Evolutionary conservation across 208 protist species (phyloP), one percentile per base, ranked within the genome.

Genomic region (Leishmania arabica): DNA sequence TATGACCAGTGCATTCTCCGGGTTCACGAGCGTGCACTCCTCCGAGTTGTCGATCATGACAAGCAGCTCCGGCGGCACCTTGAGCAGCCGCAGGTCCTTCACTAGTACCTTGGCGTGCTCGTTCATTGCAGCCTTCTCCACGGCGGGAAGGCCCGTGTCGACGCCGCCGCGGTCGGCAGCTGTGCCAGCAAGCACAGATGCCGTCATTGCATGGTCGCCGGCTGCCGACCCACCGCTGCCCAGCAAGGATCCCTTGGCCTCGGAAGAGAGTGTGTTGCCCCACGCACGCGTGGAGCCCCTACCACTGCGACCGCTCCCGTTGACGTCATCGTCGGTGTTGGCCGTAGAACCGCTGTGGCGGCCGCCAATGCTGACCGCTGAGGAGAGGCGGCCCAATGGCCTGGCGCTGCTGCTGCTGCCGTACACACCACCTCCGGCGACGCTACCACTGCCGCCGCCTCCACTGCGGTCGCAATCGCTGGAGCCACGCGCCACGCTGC

Each of bases 41-140:
- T 96, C 91, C 6, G 81, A 88, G 82, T 97, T 97, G 83, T 97
- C 94, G 49, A 97, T 90, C 92, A 96, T 94, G 70, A 97, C 89
- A 71, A 95, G 85, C 77, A 96, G 78, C 84, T 96, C 92, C 34
- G 90, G 88, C 65, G 94, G 94, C 53, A 97, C 94, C 72, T 95
- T 93, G 42, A 97, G 85, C 19, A 92, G 79, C 45, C 92, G 90
- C 80, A 97, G 79, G 79, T 97, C 94, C 86, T 97, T 97, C 68
- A 96, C 80, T 17, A 96, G 77, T 70, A 95, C 85, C 87, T 91
- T 91, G 31, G 88, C 79, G 42, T 85, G 87, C 72, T 89, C 90
- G 71, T 89, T 91, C 54, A 93, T 76, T 9, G 49, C 53, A 1
- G 73, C 51, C 75, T 81, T 79, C 45, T 81, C 78, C 3, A 76